phyloP scores from a whole-genome alignment of 495 filamentous ascomycete species.

The Lentithecium fluviatile region DNA sequence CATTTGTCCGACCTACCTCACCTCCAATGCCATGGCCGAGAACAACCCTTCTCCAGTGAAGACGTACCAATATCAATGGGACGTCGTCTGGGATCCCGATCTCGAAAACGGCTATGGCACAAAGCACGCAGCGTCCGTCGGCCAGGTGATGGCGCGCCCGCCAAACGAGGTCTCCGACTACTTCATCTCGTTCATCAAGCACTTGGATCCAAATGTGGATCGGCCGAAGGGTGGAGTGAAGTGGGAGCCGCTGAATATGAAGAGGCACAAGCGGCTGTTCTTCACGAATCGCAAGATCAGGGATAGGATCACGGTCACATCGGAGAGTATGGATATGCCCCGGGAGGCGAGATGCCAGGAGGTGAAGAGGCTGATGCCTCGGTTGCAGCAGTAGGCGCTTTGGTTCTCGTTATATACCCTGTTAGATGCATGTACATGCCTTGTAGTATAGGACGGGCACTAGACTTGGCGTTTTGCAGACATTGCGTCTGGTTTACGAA shows the following conservation, averaged over 20 bases:
- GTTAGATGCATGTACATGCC: too few species aligned
- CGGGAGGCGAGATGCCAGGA: slow-evolving; percentile 4
- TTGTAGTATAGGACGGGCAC: too few species aligned
- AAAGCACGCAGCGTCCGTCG: slow-evolving; percentile 21
- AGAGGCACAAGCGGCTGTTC: slow-evolving; percentile 13
- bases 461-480: too few species aligned
- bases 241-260: slow-evolving; percentile 9
- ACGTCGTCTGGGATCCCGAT: slow-evolving; percentile 16
- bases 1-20: slow-evolving; percentile 21
- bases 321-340: slow-evolving; percentile 1
- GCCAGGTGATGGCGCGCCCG: slow-evolving; percentile 10
- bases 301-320: not conserved
- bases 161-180: slow-evolving; percentile 19
- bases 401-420: too few species aligned
- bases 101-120: slow-evolving; percentile 19
- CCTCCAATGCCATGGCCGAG: slow-evolving; percentile 23
- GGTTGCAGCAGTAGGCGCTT: slow-evolving; percentile 8
- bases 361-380: slow-evolving; percentile 4
- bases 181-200: slow-evolving; percentile 25
- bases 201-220: slow-evolving; percentile 21
- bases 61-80: slow-evolving; percentile 25
- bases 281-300: slow-evolving; percentile 9
- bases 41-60: slow-evolving; percentile 15
- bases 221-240: not conserved
- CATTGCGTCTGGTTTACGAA: too few species aligned